phyloP scores from a whole-genome alignment of 768 basidiomycete genomes.

The Hypholoma fasciculare region DNA sequence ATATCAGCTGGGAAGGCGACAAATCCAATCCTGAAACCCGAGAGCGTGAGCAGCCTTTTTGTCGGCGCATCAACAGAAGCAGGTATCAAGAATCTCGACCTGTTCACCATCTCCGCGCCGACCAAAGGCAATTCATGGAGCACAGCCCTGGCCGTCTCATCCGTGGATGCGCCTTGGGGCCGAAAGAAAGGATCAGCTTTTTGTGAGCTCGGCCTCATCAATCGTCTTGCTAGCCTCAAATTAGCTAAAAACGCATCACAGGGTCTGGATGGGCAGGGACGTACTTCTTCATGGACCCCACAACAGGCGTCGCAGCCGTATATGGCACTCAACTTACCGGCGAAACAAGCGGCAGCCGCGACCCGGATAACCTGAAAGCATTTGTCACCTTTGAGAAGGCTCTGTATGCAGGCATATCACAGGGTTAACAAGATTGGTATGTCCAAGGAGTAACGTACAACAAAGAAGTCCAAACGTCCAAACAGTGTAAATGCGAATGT shows the following conservation, averaged over 20 bases:
- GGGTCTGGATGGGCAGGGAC: conserved; percentile 28
- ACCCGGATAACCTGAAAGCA: background rate
- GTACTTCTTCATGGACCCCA: conserved; percentile 21
- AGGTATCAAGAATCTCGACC: background rate
- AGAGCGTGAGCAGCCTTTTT: conserved; percentile 1
- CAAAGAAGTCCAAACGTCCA: background rate
- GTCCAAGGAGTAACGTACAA: background rate
- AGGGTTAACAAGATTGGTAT: background rate
- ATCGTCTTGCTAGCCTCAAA: background rate
- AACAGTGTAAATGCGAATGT: background rate
- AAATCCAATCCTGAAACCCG: background rate
- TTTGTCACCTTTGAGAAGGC: conserved; percentile 4
- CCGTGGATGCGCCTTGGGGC: conserved; percentile 23
- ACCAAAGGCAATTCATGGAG: conserved; percentile 23
- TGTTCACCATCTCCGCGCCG: background rate
- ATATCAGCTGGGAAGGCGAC: conserved; percentile 2
- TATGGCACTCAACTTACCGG: conserved; percentile 16
- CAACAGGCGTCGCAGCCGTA: conserved; percentile 22
- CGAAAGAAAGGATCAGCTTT: conserved; percentile 30
- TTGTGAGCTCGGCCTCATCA: conserved; percentile 17
- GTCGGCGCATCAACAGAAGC: background rate
- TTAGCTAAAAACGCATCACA: background rate
- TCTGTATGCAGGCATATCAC: background rate
- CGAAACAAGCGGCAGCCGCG: background rate
- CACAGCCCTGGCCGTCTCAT: conserved; percentile 25